These are phyloP conservation scores for Nissolia schottii DNA, from an alignment of 306 rosid genomes.

Conservation along the genomic window DNA sequence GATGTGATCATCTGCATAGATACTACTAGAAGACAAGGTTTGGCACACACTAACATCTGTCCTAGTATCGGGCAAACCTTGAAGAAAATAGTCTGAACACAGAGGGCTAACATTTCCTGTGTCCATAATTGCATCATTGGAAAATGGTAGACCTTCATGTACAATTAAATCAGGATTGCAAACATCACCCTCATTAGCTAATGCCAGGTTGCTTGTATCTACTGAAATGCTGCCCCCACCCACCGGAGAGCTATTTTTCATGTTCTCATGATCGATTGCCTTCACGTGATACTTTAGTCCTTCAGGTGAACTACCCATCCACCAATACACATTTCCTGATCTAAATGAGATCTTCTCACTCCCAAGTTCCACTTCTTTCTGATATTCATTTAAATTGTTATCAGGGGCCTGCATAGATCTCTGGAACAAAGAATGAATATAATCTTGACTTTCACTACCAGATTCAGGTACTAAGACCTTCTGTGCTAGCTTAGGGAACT, in stretches of 20 bases:
- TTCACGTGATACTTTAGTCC: constrained; percentile 21
- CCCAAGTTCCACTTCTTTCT: constrained; percentile 38
- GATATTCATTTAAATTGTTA: constrained; percentile 26
- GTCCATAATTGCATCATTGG: constrained; percentile 24
- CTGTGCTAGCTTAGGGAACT: constrained; percentile 40
- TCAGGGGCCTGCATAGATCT: constrained; percentile 27
- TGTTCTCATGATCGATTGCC: constrained; percentile 32
- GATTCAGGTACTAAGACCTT: constrained; percentile 47
- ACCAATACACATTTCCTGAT: constrained; percentile 40
- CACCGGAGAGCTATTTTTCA: constrained; percentile 17
- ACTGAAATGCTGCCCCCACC: constrained; percentile 27
- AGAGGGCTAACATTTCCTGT: constrained; percentile 35
- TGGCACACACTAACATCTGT: constrained; percentile 31
- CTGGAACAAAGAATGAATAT: constrained; percentile 43
- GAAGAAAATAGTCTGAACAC: constrained; percentile 51
- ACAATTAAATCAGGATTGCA: constrained; percentile 17
- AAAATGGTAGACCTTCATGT: constrained; percentile 16
- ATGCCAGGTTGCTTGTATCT: constrained; percentile 25
- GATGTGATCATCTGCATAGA: constrained; percentile 39
- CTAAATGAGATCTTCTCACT: constrained; percentile 39
- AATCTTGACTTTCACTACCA: constrained; percentile 27
- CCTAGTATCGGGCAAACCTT: constrained; percentile 21
- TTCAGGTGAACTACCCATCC: constrained; percentile 39
- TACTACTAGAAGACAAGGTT: constrained; percentile 30
- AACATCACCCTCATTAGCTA: constrained; percentile 29